These are phyloP conservation scores for Yamadazyma kanchanaburiensis DNA, from an alignment of 1,139 yeast species.

Conservation along the genomic window DNA sequence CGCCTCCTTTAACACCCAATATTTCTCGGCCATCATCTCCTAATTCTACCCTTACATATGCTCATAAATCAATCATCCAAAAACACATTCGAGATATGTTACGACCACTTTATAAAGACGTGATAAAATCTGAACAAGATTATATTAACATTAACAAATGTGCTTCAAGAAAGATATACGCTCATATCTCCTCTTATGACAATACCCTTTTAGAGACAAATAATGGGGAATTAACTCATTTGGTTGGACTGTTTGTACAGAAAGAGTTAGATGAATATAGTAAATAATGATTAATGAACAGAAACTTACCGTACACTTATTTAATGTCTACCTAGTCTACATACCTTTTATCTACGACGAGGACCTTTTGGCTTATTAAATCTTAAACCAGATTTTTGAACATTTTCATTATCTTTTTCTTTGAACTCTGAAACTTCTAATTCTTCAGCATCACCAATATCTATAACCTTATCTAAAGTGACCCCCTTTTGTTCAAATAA, in stretches of 20 bases:
- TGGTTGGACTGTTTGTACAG: too few species aligned
- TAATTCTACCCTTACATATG: constrained; percentile 23
- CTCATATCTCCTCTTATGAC: too few species aligned
- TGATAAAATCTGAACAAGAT: constrained; percentile 23
- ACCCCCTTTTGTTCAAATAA: constrained; percentile 20
- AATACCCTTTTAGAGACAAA: too few species aligned
- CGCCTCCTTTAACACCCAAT: constrained; percentile 2
- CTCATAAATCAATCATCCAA: constrained; percentile 51
- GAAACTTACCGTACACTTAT: too few species aligned
- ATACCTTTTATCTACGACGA: constrained; percentile 32
- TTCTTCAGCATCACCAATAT: constrained; percentile 69
- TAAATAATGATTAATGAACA: too few species aligned
- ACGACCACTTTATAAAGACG: constrained; percentile 43
- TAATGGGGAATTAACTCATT: too few species aligned
- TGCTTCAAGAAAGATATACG: constrained; percentile 47
- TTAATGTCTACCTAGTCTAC: neutral
- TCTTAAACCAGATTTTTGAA: constrained; percentile 21
- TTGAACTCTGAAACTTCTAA: constrained; percentile 43
- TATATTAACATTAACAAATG: constrained; percentile 35
- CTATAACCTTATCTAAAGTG: constrained; percentile 42
- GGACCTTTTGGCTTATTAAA: constrained; percentile 60
- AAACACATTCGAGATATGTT: constrained; percentile 48
- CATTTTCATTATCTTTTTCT: constrained; percentile 11
- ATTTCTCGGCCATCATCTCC: constrained; percentile 1
- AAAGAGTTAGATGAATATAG: constrained; percentile 14